A percentile compares a stretch with the other conserved stretches of the same genome.
phyloP scores from a whole-genome alignment of 2,329 filamentous ascomycete species.

The Fusarium bulbicola region DNA sequence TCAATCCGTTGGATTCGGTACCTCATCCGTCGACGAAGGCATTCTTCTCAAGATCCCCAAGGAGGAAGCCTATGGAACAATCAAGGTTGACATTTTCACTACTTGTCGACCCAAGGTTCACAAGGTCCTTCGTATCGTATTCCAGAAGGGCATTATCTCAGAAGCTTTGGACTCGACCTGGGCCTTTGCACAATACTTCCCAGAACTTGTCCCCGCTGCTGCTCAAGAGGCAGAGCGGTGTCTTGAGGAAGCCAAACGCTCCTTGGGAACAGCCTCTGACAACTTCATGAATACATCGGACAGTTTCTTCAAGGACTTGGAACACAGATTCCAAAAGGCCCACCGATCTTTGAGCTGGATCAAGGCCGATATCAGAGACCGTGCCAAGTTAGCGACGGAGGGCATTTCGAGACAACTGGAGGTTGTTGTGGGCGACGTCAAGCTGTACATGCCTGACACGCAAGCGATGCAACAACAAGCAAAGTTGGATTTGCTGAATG shows the following conservation, averaged over 20 bases:
- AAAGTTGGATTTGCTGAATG: slow-evolving; percentile 58
- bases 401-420: slow-evolving; percentile 32
- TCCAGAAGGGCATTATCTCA: slow-evolving; percentile 60
- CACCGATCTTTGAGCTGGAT: slow-evolving; percentile 37
- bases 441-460: slow-evolving; percentile 31
- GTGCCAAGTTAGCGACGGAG: slow-evolving; percentile 25
- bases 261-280: slow-evolving; percentile 45
- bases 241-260: slow-evolving; percentile 47
- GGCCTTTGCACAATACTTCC: slow-evolving; percentile 54
- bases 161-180: slow-evolving; percentile 57
- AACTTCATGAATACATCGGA: slow-evolving; percentile 44
- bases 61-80: slow-evolving; percentile 64
- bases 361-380: slow-evolving; percentile 28
- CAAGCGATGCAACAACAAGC: slow-evolving; percentile 51
- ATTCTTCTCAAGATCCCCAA: slow-evolving; percentile 62
- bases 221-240: slow-evolving; percentile 52
- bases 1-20: slow-evolving; percentile 57
- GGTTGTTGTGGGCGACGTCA: slow-evolving; percentile 22
- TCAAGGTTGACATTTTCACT: slow-evolving; percentile 67
- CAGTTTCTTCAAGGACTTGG: slow-evolving; percentile 39
- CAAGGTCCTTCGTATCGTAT: slow-evolving; percentile 68
- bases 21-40: slow-evolving; percentile 59
- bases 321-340: slow-evolving; percentile 29
- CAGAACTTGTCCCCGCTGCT: slow-evolving; percentile 51
- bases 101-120: slow-evolving; percentile 68